A percentile compares a stretch with the other conserved stretches of the same genome.
phyloP scores from a whole-genome alignment of 2,329 filamentous ascomycete genomes.

The Macroventuria anomochaeta region DNA sequence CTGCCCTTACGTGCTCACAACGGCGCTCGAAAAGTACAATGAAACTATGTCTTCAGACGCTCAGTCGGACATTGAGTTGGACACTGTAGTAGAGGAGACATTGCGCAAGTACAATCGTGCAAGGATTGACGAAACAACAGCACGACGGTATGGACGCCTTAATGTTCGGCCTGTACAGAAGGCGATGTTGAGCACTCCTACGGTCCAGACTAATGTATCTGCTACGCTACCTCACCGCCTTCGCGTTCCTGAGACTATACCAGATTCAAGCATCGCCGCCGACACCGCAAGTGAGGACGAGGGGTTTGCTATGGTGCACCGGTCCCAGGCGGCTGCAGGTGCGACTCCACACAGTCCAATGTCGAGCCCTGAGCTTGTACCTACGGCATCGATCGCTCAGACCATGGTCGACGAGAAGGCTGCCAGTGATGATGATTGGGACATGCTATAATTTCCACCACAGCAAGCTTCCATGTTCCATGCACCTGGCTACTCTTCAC shows the following conservation, averaged over 20 bases:
- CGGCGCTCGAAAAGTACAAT: neutral
- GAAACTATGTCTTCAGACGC: neutral
- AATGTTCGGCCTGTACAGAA: neutral
- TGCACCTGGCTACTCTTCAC: too few relatives aligned
- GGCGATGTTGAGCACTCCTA: neutral
- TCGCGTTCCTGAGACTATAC: neutral
- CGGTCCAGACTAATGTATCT: neutral
- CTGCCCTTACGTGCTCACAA: slow-evolving; percentile 3
- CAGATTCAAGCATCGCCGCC: neutral
- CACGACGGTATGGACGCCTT: neutral
- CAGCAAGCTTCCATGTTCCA: too few relatives aligned
- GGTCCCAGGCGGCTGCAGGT: neutral
- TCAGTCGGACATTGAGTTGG: neutral
- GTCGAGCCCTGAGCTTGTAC: slow-evolving; percentile 16
- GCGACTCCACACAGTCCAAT: neutral
- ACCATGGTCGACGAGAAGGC: neutral
- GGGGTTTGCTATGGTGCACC: slow-evolving; percentile 1
- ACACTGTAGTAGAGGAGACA: neutral
- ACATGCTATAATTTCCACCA: neutral
- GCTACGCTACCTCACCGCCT: neutral
- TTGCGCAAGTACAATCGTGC: slow-evolving; percentile 9
- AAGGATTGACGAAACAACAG: neutral
- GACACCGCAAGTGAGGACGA: slow-evolving; percentile 13
- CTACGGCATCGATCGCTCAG: neutral
- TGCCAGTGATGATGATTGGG: slow-evolving; percentile 8